These are phyloP conservation scores for Coelastrella sp. DNA, from an alignment of 139 green algal species.

Conservation along the genomic window DNA sequence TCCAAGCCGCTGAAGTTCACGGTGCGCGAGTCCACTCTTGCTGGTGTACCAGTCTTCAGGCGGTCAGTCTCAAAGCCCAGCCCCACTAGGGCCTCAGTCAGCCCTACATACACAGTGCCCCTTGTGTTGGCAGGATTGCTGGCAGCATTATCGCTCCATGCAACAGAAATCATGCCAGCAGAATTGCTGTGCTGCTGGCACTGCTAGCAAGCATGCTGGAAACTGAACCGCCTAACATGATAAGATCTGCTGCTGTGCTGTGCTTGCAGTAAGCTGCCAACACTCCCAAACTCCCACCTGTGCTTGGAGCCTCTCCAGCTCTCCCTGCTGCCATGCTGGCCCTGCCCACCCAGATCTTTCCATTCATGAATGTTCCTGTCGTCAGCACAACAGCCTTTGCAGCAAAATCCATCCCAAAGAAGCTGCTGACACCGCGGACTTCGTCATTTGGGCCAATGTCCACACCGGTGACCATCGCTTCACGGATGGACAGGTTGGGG, in stretches of 20 bases:
- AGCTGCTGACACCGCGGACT: slow-evolving; percentile 88
- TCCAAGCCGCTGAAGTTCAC: slow-evolving; percentile 87
- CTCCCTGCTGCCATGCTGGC: slow-evolving; percentile 87
- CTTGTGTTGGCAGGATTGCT: too few relatives aligned
- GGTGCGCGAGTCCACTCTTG: slow-evolving; percentile 91
- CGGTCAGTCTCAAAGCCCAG: slow-evolving; percentile 95
- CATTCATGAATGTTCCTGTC: slow-evolving; percentile 99
- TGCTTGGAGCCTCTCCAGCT: slow-evolving; percentile 89
- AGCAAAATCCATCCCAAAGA: slow-evolving; percentile 92
- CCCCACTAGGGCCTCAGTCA: slow-evolving; percentile 89
- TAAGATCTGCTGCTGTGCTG: too few relatives aligned
- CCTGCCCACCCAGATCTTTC: slow-evolving; percentile 95
- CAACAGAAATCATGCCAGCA: too few relatives aligned
- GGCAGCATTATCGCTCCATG: too few relatives aligned
- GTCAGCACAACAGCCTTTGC: slow-evolving; percentile 92
- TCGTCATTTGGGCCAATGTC: slow-evolving; percentile 91
- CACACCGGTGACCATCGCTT: slow-evolving; percentile 89
- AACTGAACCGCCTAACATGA: too few relatives aligned
- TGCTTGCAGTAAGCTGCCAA: too few relatives aligned
- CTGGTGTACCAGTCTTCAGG: slow-evolving; percentile 97
- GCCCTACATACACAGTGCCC: slow-evolving; percentile 53
- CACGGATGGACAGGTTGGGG: slow-evolving; percentile 89
- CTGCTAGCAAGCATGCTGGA: too few relatives aligned
- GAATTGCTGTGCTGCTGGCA: too few relatives aligned
- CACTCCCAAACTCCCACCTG: neutral